Conservation (phyloP, 352 stramenopile genomes). For the Albugo candida region DNA sequence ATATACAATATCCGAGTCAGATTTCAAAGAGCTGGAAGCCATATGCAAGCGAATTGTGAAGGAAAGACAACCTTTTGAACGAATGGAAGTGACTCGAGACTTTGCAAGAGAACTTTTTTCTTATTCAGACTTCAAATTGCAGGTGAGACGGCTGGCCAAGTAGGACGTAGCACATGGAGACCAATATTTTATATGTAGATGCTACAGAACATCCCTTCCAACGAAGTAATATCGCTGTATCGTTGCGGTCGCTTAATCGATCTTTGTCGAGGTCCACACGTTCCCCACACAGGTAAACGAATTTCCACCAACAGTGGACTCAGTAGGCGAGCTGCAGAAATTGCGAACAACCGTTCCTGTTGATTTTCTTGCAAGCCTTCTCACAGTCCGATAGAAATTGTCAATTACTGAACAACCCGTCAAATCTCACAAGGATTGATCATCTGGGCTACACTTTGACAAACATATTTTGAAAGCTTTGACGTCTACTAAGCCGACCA, state of each 20-base stretch:
- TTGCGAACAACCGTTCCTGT: slow-evolving; percentile 9
- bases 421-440: slow-evolving; percentile 60
- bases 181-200: slow-evolving; percentile 68
- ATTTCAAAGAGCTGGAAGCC: slow-evolving; percentile 66
- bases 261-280: slow-evolving; percentile 91
- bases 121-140: slow-evolving; percentile 92
- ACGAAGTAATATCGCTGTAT: slow-evolving; percentile 92
- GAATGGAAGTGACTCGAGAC: slow-evolving; percentile 78
- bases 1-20: slow-evolving; percentile 42
- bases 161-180: slow-evolving; percentile 65
- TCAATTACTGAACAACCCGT: too few species aligned
- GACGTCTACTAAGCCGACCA: slow-evolving; percentile 2
- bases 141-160: slow-evolving; percentile 42
- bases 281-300: slow-evolving; percentile 83
- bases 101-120: slow-evolving; percentile 81
- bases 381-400: slow-evolving; percentile 27
- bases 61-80: slow-evolving; percentile 81
- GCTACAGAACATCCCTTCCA: slow-evolving; percentile 88
- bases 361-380: slow-evolving; percentile 7
- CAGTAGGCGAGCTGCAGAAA: slow-evolving; percentile 83
- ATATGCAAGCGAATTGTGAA: slow-evolving; percentile 93
- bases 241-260: slow-evolving; percentile 95
- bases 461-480: slow-evolving; percentile 16
- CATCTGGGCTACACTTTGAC: slow-evolving; percentile 66
- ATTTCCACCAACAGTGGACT: slow-evolving; percentile 41